A percentile compares a stretch with the other conserved stretches of the same genome.
Evolutionary conservation across 768 basidiomycete genomes (phyloP).

Genomic region (Podaxis sp.): DNA sequence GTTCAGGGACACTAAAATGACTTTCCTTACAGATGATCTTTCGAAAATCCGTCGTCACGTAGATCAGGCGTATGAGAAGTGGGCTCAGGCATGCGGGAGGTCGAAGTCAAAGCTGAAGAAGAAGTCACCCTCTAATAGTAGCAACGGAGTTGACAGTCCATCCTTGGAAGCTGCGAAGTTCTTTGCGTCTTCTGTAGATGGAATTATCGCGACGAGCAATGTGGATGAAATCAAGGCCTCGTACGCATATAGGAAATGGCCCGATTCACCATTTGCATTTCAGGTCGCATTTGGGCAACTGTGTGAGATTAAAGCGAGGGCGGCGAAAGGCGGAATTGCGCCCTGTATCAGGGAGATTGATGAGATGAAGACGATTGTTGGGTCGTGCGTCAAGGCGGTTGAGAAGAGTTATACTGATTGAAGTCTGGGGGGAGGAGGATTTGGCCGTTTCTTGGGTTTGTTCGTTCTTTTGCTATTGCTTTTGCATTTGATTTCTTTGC

Average conservation of each 20-base stretch:
- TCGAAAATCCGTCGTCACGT: constrained; percentile 41
- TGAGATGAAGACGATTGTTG: constrained; percentile 12
- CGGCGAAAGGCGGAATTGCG: background rate
- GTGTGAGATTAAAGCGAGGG: constrained; percentile 13
- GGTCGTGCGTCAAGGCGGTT: constrained; percentile 3
- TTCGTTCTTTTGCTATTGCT: background rate
- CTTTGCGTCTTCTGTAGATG: constrained; percentile 29
- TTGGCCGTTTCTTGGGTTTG: background rate
- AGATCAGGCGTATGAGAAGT: constrained; percentile 20
- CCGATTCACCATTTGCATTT: background rate
- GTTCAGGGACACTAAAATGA: background rate
- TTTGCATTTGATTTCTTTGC: background rate
- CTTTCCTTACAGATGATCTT: constrained; percentile 37
- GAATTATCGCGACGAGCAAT: constrained; percentile 27
- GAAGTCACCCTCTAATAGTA: constrained; percentile 14
- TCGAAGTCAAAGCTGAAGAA: constrained; percentile 19
- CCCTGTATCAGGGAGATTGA: constrained; percentile 15
- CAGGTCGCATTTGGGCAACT: constrained; percentile 8
- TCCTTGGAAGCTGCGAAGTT: constrained; percentile 26
- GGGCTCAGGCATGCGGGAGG: constrained; percentile 12
- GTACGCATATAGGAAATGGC: constrained; percentile 39
- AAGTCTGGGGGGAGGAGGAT: background rate
- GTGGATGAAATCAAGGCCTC: constrained; percentile 56
- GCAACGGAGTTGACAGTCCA: constrained; percentile 21
- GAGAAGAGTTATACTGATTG: constrained; percentile 12